Base-by-base conservation (phyloP, 768 basidiomycete species). In the Suillus americanus region DNA sequence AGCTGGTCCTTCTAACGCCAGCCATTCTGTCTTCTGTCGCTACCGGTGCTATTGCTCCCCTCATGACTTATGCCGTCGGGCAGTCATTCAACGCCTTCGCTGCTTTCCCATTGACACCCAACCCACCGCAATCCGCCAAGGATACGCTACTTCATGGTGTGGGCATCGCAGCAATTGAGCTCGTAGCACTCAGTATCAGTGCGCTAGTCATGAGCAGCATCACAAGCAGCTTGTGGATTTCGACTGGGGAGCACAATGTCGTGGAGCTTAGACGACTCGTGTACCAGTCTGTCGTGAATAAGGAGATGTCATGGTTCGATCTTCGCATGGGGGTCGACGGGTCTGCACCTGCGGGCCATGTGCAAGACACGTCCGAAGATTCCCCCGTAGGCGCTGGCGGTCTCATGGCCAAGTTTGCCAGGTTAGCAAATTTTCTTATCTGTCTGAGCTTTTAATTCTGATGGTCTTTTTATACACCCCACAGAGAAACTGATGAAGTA, bases 401-500 rank as follows among this genome's bases (percentile, higher is more conserved):
- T 25, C 81, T 97, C 51, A 96, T 97, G 95, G 89, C 93, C 62
- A 92, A 94, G 72, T 98, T 97, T 74, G 85, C 91, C 40, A 87
- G 88, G 94, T 93, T 63, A 50, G 74, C 30, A 37, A 4, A 14
- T 23, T n/a, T 25, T 57, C 2, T 54, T 25, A 1, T 37, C 43
- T 23, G 40, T 25, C 46, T 18, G 41, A 50, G 41, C 46, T 23
- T 16, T 16, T 0, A 7, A 3, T 37, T 23, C 3, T 6, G 5
- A 13, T 40, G 59, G 57, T 51, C 3, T 28, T 51, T 35, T 69
- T 5, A 51, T 54, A 6, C 68, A 16, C 41, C 65, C 56, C 63
- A 40, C 71, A 99, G 95, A 68, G 97, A 98, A 77, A 97, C 96
- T 8, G 95, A 98, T 76, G 93, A 97, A 67, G 91, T 97, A 51